Base-by-base conservation (phyloP, 2,329 filamentous ascomycete species). In the Ophiostoma australiae region DNA sequence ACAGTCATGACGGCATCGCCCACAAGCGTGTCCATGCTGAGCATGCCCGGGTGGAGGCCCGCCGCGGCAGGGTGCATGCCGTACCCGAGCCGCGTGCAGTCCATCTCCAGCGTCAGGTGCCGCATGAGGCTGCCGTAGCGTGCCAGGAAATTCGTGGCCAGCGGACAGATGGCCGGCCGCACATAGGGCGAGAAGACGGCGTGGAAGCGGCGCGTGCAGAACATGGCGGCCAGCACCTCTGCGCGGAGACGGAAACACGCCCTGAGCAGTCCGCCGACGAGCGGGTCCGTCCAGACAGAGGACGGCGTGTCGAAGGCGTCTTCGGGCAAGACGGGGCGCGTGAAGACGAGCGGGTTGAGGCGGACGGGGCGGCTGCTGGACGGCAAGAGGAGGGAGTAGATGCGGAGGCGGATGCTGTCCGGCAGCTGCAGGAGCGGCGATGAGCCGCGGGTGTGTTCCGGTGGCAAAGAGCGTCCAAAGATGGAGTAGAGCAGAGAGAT, bases 51-150 rank as follows among this genome's bases (percentile, higher is more conserved):
- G 6, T 63, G 52, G 1, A 82, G 71, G 0, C 68, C 61, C 0
- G 69, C 71, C 0, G 79, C 79, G 0, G 73, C 70, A 4, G 74
- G 74, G 0, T 72, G 68, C 2, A 76, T 72, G 1, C 80, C 80
- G 31, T 79, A 80, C 1, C 78, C 76, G 10, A 81, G 75, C 13
- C 76, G 78, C 0, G 81, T 78, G 74, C 82, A 76, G 72, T 83
- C 82, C 1, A 84, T 39, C 72, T 84, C 82, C 11, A 84, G 68
- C 1, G 77, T 77, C 31, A 84, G 73, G 35, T 77, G 76, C 20
- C 75, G 77, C 74, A 82, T 80, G 44, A 80, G 78, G 1, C 74
- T 69, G 1, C 77, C 78, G 67, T 82, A 82, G 8, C 70, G 74
- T 39, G 52, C 77, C 76, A 35, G 81, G 73, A 78, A 78, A 82